These are phyloP conservation scores for Neurospora cerealis DNA, from an alignment of 495 filamentous ascomycete species.

Conservation along the genomic window DNA sequence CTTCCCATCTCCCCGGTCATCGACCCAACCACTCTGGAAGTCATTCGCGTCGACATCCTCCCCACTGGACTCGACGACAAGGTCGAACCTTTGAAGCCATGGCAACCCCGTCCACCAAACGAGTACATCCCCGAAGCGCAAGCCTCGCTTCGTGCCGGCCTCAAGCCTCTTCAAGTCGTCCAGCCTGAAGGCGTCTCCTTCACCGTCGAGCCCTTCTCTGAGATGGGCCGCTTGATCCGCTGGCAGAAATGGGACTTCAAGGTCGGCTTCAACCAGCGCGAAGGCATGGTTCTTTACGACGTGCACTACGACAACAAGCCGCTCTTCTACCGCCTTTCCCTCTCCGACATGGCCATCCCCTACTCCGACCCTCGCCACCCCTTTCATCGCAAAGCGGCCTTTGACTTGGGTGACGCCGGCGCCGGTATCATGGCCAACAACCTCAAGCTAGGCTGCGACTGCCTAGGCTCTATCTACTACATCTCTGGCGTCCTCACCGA, in stretches of 20 bases:
- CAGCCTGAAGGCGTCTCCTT: constrained; percentile 75
- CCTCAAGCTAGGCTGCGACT: constrained; percentile 59
- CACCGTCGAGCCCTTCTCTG: constrained; percentile 36
- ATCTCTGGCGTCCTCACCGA: constrained; percentile 47
- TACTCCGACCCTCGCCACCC: constrained; percentile 65
- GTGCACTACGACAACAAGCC: constrained; percentile 57
- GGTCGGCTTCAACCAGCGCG: constrained; percentile 64
- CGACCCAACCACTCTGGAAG: constrained; percentile 49
- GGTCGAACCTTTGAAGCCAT: constrained; percentile 42
- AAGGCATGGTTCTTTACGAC: constrained; percentile 61
- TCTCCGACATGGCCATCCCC: constrained; percentile 72
- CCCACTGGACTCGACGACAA: constrained; percentile 54
- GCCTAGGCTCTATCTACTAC: constrained; percentile 69
- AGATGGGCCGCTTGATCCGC: constrained; percentile 31
- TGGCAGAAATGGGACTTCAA: constrained; percentile 68
- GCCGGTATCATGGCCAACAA: constrained; percentile 69
- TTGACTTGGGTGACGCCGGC: constrained; percentile 69
- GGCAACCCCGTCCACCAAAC: constrained; percentile 44
- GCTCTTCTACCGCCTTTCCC: constrained; percentile 56
- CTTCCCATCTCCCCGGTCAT: constrained; percentile 72
- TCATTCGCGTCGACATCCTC: constrained; percentile 51
- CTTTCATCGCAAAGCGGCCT: constrained; percentile 68
- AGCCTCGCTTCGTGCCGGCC: constrained; percentile 43
- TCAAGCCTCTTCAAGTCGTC: constrained; percentile 67
- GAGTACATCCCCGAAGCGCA: constrained; percentile 72